A percentile compares a stretch with the other conserved stretches of the same genome.
These are phyloP conservation scores for Quercus lobata DNA, from an alignment of 331 rosid genomes.

Conservation along the genomic window DNA sequence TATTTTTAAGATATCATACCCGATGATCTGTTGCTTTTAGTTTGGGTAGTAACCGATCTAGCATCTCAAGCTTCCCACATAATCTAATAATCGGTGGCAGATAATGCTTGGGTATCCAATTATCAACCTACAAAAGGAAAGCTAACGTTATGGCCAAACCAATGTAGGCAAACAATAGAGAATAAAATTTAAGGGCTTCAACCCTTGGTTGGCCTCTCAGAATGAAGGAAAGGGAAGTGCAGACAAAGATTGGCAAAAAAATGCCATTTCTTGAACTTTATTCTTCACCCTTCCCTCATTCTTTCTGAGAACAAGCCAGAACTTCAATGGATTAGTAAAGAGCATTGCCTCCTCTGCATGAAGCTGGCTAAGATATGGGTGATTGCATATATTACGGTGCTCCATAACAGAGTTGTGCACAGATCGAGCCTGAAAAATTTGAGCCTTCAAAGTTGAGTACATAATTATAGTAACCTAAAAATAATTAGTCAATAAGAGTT, in stretches of 20 bases:
- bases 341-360: slow-evolving; percentile 91
- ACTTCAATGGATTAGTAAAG: slow-evolving; percentile 14
- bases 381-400: slow-evolving; percentile 98
- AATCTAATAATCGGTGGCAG: slow-evolving; percentile 86
- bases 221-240: background rate
- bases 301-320: slow-evolving; percentile 12
- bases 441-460: slow-evolving; percentile 24
- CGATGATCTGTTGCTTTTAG: slow-evolving; percentile 97
- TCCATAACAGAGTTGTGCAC: slow-evolving; percentile 99
- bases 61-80: slow-evolving; percentile 99
- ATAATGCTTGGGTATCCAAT: slow-evolving; percentile 83
- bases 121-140: slow-evolving; percentile 67
- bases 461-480: background rate
- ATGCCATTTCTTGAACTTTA: slow-evolving; percentile 14
- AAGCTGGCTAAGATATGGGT: slow-evolving; percentile 98
- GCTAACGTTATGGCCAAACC: slow-evolving; percentile 13
- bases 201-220: background rate
- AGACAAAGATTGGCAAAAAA: background rate
- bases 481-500: background rate
- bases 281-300: slow-evolving; percentile 10
- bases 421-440: slow-evolving; percentile 64
- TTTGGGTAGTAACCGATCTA: slow-evolving; percentile 93
- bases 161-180: slow-evolving; percentile 4
- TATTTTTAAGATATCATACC: slow-evolving; percentile 40
- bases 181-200: slow-evolving; percentile 10